Base-by-base conservation (phyloP, 306 rosid species). In the Fagus crenata region DNA sequence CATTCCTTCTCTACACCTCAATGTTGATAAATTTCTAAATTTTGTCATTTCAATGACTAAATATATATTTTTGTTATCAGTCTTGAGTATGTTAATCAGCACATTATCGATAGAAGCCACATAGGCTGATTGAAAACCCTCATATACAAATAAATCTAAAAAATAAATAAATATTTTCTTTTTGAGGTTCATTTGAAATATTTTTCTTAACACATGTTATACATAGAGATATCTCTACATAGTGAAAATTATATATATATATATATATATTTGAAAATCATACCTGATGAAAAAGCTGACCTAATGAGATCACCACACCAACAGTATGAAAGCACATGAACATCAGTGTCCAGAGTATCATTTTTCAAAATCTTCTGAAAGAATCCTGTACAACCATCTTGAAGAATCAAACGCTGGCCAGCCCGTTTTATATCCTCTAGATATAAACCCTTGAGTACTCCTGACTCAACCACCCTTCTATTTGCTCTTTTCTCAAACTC, bases 221-320 rank as follows among this genome's bases (percentile, higher is more conserved):
- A 37, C 14, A 1, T 17, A 39, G 13, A n/a, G 31, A 7, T 39
- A 7, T 67, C 71, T 39, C 36, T 58, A 28, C 31, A 15, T 43
- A 17, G 49, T 37, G 42, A 37, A 36, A 65, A 15, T 17, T 37
- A 4, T 59, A 22, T 15, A 59, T 1, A 36, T 42, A 3, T 35
- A 42, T 13, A 28, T 32, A 46, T 53, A 1, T 46, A 71, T 82
- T n/a, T n/a, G n/a, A n/a, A n/a, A n/a, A n/a, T n/a, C 70, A 84
- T 87, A 96, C 99, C 98, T 86, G 96, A 78, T 68, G 87, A 91
- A 83, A 96, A 90, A 78, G 93, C 87, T 69, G 99, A 93, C 60
- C 96, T 88, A 43, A 96, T 93, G 82, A 96, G 94, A 84, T 93
- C 99, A 72, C 89, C 97, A 14, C 99, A 96, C 99, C 99, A 96